phyloP scores from a whole-genome alignment of 495 filamentous ascomycete genomes.

The Podospora pseudocomata region DNA sequence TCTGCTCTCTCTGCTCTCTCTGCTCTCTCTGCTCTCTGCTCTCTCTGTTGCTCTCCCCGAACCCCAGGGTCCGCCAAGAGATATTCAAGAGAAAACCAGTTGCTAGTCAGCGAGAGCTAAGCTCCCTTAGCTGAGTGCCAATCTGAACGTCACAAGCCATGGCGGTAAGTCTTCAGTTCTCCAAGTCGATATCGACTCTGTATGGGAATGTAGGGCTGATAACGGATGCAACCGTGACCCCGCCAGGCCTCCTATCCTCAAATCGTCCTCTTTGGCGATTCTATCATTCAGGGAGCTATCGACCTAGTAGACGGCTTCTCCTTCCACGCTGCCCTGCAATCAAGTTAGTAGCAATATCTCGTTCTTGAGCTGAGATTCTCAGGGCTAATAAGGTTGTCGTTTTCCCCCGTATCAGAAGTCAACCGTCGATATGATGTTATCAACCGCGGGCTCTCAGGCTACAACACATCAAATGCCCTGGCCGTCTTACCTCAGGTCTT shows the following conservation, averaged over 20 bases:
- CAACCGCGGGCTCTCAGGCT: slow-evolving; percentile 50
- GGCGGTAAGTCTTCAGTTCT: slow-evolving; percentile 21
- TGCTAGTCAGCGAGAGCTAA: neutral
- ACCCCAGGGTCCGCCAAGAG: slow-evolving; percentile 6
- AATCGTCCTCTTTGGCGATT: slow-evolving; percentile 79
- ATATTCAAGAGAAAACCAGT: neutral
- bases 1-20: neutral
- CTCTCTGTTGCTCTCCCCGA: neutral
- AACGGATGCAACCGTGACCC: slow-evolving; percentile 11
- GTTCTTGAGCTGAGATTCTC: slow-evolving; percentile 6
- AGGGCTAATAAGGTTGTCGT: neutral
- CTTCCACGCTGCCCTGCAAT: slow-evolving; percentile 66
- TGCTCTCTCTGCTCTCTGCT: neutral
- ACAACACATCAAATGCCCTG: slow-evolving; percentile 48
- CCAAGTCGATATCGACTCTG: neutral
- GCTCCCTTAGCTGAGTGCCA: neutral
- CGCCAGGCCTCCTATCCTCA: slow-evolving; percentile 50
- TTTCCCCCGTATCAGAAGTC: slow-evolving; percentile 31
- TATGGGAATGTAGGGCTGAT: slow-evolving; percentile 16
- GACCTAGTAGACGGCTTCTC: slow-evolving; percentile 60
- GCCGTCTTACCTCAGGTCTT: slow-evolving; percentile 42
- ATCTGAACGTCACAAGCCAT: slow-evolving; percentile 11
- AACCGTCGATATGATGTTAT: slow-evolving; percentile 46
- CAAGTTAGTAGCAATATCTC: slow-evolving; percentile 44
- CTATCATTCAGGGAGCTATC: slow-evolving; percentile 63